phyloP scores from a whole-genome alignment of 2,329 filamentous ascomycete species.

The Didymella lethalis region DNA sequence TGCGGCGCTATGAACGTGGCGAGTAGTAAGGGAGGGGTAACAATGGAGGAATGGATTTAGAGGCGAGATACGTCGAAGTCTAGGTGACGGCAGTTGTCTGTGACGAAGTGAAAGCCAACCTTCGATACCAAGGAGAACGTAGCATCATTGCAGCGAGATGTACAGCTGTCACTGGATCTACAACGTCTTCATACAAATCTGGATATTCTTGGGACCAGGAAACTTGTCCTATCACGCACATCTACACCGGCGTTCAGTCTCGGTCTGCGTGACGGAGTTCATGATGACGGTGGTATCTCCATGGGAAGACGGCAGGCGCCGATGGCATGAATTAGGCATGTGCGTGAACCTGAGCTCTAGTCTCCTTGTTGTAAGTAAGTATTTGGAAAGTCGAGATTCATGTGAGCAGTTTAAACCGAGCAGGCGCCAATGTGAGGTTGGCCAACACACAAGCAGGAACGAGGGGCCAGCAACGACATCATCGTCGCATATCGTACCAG shows the following conservation, averaged over 20 bases:
- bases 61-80: not conserved
- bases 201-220: not conserved
- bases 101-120: slow-evolving; percentile 11
- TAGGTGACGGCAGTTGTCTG: slow-evolving; percentile 3
- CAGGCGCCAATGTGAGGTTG: not conserved
- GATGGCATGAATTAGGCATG: not conserved
- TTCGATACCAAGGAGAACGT: not conserved
- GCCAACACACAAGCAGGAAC: slow-evolving; percentile 4
- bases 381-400: not conserved
- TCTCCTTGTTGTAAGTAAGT: not conserved
- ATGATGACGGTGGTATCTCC: not conserved
- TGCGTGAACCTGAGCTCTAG: not conserved
- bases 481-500: not conserved
- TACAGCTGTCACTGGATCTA: not conserved
- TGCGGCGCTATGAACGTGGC: not conserved
- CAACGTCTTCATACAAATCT: not conserved
- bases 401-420: not conserved
- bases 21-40: not conserved
- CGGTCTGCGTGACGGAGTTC: too few species aligned
- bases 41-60: too few species aligned
- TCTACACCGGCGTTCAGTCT: not conserved
- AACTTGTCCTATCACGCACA: not conserved
- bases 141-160: not conserved
- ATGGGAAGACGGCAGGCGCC: not conserved
- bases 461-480: slow-evolving; percentile 7